Evolutionary conservation across 176 grass and related monocot species (phyloP), one percentile per base, ranked within the genome.

Genomic region (Oryza officinalis): DNA sequence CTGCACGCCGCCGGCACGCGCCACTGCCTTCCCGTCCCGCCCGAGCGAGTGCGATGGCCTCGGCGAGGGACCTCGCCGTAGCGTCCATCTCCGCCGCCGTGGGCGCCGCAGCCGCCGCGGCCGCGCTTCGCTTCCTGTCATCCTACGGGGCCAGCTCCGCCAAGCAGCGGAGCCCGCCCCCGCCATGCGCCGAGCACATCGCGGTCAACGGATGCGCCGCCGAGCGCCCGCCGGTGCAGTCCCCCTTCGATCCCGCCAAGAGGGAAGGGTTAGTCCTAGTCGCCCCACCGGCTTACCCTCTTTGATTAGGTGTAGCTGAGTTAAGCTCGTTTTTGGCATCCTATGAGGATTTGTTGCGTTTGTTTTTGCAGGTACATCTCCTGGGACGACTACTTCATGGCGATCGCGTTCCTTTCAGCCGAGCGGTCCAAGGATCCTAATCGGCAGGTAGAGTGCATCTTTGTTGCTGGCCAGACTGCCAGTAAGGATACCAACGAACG

Each of bases 381-480:
- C 2, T 98, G 96, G 96, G 96, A 98, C 68, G 96, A 98, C 57
- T 98, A 98, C 86, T 98, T 98, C 85, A 98, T 98, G 96, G 91
- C 96, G 27, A 90, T 98, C n/a, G 96, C 96, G 2, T 98, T 98
- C 71, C 91, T 98, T 73, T 98, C 96, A 1, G 96, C 96, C 31
- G 80, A 98, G 72, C 96, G 91, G 20, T 98, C 91, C 6, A 98
- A 98, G 81, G 96, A 98, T 87, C 96, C 96, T 49, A 98, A 94
- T 8, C 79, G 96, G 77, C 96, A 98, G 93, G 96, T 98, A 74
- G 67, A 61, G 15, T 67, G 14, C 31, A 74, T 47, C 7, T 50
- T 26, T 20, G 13, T 9, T 67, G 12, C 57, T 8, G 4, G 26
- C 18, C 13, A 10, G 18, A 47, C 2, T 8, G 35, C 26, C 13